Base-by-base conservation (phyloP, 129 eudicot species). In the Cynara cardunculus region DNA sequence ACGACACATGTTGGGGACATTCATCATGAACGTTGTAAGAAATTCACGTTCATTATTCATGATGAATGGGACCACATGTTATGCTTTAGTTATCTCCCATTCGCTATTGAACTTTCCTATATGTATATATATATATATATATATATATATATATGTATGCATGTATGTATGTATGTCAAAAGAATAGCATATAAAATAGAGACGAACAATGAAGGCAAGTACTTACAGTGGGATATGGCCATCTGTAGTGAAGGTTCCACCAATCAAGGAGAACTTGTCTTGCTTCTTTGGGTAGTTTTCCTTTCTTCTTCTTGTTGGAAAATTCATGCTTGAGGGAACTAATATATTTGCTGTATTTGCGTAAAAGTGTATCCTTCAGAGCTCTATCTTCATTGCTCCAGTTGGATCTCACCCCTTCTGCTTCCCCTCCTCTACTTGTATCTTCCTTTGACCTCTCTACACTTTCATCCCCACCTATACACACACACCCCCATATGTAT, bases 191-290 rank as follows among this genome's bases (percentile, higher is more conserved):
- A n/a, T n/a, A n/a, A n/a, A n/a, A n/a, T n/a, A n/a, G n/a, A n/a
- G n/a, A n/a, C n/a, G n/a, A n/a, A n/a, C n/a, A n/a, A n/a, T n/a
- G n/a, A n/a, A n/a, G n/a, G n/a, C n/a, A n/a, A n/a, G n/a, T 82
- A 53, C 77, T 85, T 84, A 86, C 94, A 80, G 94, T 85, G 5
- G 94, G 94, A 82, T 90, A 90, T 46, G 94, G 94, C 94, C 94
- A 90, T 39, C 87, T 88, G 67, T 84, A 84, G 82, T 90, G 94
- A 82, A 80, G 16, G 46, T 68, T 76, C 94, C 94, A 90, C 94
- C 94, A 90, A 25, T 88, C 81, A 44, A 88, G 87, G 46, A 90
- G 68, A 3, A 53, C 44, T 79, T 88, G 90, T 65, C 87, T 84
- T 22, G 94, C 94, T 75, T 90, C 94, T 65, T 76, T 81, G 70